Base-by-base conservation (phyloP, 805 yeast species). In the Scheffersomyces amazonensis region DNA sequence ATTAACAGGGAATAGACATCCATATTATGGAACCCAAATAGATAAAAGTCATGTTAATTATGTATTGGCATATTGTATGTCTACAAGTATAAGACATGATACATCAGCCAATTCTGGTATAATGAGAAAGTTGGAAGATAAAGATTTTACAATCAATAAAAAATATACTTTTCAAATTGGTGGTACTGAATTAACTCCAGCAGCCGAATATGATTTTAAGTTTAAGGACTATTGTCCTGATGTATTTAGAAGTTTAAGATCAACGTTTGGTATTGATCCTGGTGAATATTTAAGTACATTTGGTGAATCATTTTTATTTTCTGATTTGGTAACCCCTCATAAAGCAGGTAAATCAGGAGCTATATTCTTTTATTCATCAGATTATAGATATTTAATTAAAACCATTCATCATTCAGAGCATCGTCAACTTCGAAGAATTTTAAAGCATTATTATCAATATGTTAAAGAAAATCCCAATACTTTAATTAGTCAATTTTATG, bases 201-300 rank as follows among this genome's bases (percentile, higher is more conserved):
- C 96, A 0, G 85, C 97, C 0, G 88, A 86, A 58, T 90, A 90
- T 63, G 96, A 90, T 49, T 93, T 93, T 71, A 91, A 91, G 60
- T 93, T 93, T 62, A 93, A 93, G 64, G 99, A 93, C 60, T 93
- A 93, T 63, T 76, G 89, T 16, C 99, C 99, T 0, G 87, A 83
- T 60, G 97, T 93, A 3, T 93, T 93, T 59, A 70, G 98, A 31
- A 95, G 87, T 48, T 65, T 93, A 39, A 70, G 99, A 37, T 67
- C 77, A 5, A 54, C 79, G 30, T 93, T 95, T 66, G 89, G 90
- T 11, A 72, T 93, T 20, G 98, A 93, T 54, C 96, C 96, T 2
- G 98, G 96, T 0, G 99, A 95, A 60, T 93, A 95, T 60, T 71
- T 93, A 39, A 81, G 91, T 50, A 87, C 96, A 0, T 72, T 93